A percentile compares a stretch with the other conserved stretches of the same genome.
These are phyloP conservation scores for Phytopythium cucurbitacearum DNA, from an alignment of 352 stramenopile species.

Conservation along the genomic window DNA sequence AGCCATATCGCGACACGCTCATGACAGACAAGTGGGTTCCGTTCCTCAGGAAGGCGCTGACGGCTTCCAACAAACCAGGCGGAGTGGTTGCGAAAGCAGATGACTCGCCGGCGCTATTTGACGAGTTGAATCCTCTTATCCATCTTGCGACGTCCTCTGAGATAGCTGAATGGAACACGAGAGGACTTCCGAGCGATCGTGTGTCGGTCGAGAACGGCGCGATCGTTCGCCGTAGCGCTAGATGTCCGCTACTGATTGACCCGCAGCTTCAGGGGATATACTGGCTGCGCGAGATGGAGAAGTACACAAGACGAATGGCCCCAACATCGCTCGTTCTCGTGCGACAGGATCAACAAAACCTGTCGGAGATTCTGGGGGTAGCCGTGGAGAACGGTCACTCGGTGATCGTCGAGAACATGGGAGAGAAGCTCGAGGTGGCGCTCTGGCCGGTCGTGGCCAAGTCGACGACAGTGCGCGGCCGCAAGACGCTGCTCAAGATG, in stretches of 20 bases:
- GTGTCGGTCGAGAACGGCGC: slow-evolving; percentile 91
- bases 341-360: slow-evolving; percentile 78
- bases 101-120: slow-evolving; percentile 4
- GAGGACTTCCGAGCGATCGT: slow-evolving; percentile 84
- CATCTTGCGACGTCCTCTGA: slow-evolving; percentile 74
- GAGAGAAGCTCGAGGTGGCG: slow-evolving; percentile 80
- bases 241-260: slow-evolving; percentile 88
- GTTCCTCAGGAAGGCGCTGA: slow-evolving; percentile 69
- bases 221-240: slow-evolving; percentile 74
- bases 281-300: slow-evolving; percentile 85
- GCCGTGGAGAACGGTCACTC: slow-evolving; percentile 77
- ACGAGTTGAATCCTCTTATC: slow-evolving; percentile 54
- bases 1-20: slow-evolving; percentile 86
- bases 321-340: slow-evolving; percentile 66
- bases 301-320: slow-evolving; percentile 30
- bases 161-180: slow-evolving; percentile 82
- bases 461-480: slow-evolving; percentile 64
- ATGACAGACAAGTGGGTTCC: slow-evolving; percentile 84
- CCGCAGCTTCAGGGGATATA: slow-evolving; percentile 90
- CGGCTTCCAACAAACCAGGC: slow-evolving; percentile 9
- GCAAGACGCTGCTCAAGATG: slow-evolving; percentile 76
- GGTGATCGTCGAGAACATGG: slow-evolving; percentile 89
- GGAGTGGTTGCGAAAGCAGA: slow-evolving; percentile 15
- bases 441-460: slow-evolving; percentile 83
- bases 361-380: slow-evolving; percentile 66